Base-by-base conservation (phyloP, 441 rosid species). In the Pelargonium australe region DNA sequence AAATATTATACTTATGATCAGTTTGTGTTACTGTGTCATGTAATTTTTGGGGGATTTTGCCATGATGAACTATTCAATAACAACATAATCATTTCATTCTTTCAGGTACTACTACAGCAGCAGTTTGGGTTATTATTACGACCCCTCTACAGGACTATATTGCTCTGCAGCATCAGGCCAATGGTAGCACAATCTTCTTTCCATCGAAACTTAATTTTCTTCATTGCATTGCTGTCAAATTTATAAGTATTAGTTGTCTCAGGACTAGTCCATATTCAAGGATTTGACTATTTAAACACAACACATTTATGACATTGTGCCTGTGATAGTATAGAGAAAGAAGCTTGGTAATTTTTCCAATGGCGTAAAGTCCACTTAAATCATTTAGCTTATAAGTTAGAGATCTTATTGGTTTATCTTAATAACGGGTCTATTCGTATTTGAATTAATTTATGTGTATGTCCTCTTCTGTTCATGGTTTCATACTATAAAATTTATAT, bases 71-170 rank as follows among this genome's bases (percentile, higher is more conserved):
- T 62, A 43, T 49, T 66, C 28, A 14, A n/a, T 51, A 68, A 7
- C 37, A 17, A 71, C 14, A 40, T 9, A 31, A 40, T 9, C 20
- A 10, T 3, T 16, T 25, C 17, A 14, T 45, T 28, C 28, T 19
- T 79, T 68, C 90, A 92, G 99, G 79, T 95, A 92, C 82, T 95
- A 95, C 78, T 89, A 90, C 82, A 95, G 91, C 82, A 85, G 95
- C 85, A 87, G 83, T 73, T 77, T 80, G 82, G 99, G 98, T 43
- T 92, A 92, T 80, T 90, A 87, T 68, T 95, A 87, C 61, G 99
- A 95, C 66, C 83, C 98, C 57, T 82, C 88, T 34, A 87, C 95
- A 1, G 86, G 92, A 73, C 79, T 92, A n/a, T 87, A 86, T 79
- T 87, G 93, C 80, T 84, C 82, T 1, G 99, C 96, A 67, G 73